Conservation (phyloP, 176 grass and related monocot species). For the Aegilops tauschii region DNA sequence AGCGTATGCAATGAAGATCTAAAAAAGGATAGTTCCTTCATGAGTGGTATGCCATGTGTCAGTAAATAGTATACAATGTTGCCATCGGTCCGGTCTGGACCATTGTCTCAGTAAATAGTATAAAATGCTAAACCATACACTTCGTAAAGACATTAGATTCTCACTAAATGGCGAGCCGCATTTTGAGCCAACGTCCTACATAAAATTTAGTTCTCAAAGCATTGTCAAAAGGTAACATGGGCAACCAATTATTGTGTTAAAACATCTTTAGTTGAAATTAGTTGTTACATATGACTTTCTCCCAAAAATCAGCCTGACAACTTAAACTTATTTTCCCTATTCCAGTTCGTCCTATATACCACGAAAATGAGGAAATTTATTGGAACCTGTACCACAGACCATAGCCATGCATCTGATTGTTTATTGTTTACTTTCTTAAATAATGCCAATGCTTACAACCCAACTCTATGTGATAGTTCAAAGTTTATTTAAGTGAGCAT, state of each 20-base stretch:
- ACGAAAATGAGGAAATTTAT: not conserved
- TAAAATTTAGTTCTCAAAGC: not conserved
- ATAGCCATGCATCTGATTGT: not conserved
- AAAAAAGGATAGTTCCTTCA: not conserved
- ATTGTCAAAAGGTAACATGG: not conserved
- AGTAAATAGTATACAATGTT: not conserved
- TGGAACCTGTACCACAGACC: not conserved
- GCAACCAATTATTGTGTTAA: not conserved
- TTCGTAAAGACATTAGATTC: not conserved
- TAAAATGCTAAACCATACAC: not conserved
- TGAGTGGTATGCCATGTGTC: not conserved
- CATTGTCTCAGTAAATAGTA: not conserved
- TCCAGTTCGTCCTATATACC: not conserved
- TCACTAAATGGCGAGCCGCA: not conserved
- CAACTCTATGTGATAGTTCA: not conserved
- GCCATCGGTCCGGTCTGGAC: not conserved
- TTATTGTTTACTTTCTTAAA: not conserved
- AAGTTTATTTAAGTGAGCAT: not conserved
- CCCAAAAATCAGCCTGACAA: not conserved
- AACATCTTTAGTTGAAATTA: not conserved
- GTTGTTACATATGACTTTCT: not conserved
- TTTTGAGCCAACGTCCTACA: not conserved
- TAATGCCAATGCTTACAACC: not conserved
- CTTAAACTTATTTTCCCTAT: not conserved
- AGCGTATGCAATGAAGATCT: too few species aligned